Evolutionary conservation across 2,329 filamentous ascomycete genomes (phyloP).

Genomic region (Pseudogymnoascus sp.): DNA sequence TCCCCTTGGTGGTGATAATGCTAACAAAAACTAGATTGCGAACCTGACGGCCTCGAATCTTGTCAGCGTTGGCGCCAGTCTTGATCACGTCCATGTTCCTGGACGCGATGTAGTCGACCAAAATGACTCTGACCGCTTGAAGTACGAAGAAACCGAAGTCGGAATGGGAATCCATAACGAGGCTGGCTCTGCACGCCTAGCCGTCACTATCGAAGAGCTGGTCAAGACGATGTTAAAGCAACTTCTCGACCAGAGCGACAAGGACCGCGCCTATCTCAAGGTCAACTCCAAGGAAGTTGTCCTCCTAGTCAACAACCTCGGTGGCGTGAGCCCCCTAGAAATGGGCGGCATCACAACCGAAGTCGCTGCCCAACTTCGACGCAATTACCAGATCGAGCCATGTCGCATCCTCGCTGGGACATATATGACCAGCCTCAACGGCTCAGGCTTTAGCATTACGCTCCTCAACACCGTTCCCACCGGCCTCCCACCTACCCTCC

Average conservation of each 20-base stretch:
- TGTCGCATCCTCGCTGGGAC: slow-evolving; percentile 58
- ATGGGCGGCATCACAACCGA: slow-evolving; percentile 63
- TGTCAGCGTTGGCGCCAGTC: slow-evolving; percentile 76
- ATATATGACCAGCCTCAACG: slow-evolving; percentile 68
- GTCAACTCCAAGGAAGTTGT: slow-evolving; percentile 56
- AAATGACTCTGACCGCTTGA: slow-evolving; percentile 51
- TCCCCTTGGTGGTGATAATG: too few species aligned
- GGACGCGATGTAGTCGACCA: slow-evolving; percentile 55
- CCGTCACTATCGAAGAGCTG: slow-evolving; percentile 43
- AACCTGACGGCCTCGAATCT: slow-evolving; percentile 67
- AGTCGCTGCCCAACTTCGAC: slow-evolving; percentile 54
- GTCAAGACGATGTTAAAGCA: slow-evolving; percentile 59
- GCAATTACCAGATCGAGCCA: slow-evolving; percentile 53
- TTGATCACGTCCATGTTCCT: slow-evolving; percentile 90
- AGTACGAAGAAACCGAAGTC: slow-evolving; percentile 52
- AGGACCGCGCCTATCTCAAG: slow-evolving; percentile 57
- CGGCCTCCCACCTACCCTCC: slow-evolving; percentile 41
- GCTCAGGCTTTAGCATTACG: slow-evolving; percentile 64
- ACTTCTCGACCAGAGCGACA: slow-evolving; percentile 54
- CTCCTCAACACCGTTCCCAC: slow-evolving; percentile 57
- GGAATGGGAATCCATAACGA: slow-evolving; percentile 72
- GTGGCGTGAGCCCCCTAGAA: slow-evolving; percentile 61
- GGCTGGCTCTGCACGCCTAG: slow-evolving; percentile 46
- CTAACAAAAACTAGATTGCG: slow-evolving; percentile 36
- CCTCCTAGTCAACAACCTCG: slow-evolving; percentile 63